Percentiles rank a stretch among this genome's conserved stretches.
Evolutionary conservation across 164 flowering plant genomes (phyloP).

Genomic region (Euptelea pleiosperma): DNA sequence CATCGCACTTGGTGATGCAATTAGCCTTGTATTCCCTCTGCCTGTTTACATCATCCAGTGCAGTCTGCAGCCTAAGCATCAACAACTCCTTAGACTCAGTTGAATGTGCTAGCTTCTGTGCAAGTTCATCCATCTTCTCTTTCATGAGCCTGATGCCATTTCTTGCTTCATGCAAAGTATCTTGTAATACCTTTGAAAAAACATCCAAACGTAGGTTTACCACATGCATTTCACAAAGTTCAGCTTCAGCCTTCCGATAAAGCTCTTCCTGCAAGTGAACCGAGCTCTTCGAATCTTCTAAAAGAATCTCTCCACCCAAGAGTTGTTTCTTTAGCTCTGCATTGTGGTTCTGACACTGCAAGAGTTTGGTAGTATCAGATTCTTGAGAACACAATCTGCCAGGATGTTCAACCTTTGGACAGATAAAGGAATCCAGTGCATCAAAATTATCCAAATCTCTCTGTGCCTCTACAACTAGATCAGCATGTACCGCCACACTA

Average conservation of each 20-base stretch:
- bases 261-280: conserved; percentile 61
- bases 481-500: neutral
- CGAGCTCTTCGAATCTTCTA: conserved; percentile 51
- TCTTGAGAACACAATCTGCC: conserved; percentile 19
- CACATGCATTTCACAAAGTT: conserved; percentile 54
- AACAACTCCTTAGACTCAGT: conserved; percentile 47
- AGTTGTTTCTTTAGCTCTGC: conserved; percentile 29
- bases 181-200: conserved; percentile 50
- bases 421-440: conserved; percentile 4
- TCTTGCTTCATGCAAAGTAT: conserved; percentile 52
- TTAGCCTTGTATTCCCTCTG: conserved; percentile 43
- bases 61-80: conserved; percentile 52
- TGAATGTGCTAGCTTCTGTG: conserved; percentile 48
- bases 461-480: neutral
- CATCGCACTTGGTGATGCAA: conserved; percentile 41
- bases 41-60: conserved; percentile 47
- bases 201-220: conserved; percentile 56
- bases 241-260: conserved; percentile 60
- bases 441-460: conserved; percentile 1
- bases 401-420: conserved; percentile 11
- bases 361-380: conserved; percentile 17
- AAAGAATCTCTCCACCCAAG: conserved; percentile 41
- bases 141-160: conserved; percentile 36
- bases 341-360: conserved; percentile 30
- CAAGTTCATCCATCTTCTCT: conserved; percentile 36